These are phyloP conservation scores for Pseudocercospora cruenta DNA, from an alignment of 2,329 filamentous ascomycete genomes.

Conservation along the genomic window DNA sequence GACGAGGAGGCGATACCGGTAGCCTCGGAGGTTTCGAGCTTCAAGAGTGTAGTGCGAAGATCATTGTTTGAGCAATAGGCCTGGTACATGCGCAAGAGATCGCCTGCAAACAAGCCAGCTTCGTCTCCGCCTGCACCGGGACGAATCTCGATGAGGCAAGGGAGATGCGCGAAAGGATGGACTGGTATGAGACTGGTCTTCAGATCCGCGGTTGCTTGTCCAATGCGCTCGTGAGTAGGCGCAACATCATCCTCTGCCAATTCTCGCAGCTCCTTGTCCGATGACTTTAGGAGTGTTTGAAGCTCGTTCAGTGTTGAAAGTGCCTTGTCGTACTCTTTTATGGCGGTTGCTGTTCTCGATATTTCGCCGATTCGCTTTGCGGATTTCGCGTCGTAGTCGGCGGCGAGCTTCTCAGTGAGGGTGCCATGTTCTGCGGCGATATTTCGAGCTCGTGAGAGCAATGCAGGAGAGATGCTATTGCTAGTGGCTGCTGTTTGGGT, in stretches of 20 bases:
- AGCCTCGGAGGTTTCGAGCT: conserved; percentile 76
- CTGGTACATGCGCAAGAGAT: conserved; percentile 88
- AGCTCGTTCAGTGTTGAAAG: conserved; percentile 69
- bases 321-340: conserved; percentile 62
- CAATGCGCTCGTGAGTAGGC: conserved; percentile 65
- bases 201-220: conserved; percentile 66
- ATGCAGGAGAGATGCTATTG: conserved; percentile 54
- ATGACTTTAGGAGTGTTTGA: conserved; percentile 66
- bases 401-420: conserved; percentile 56
- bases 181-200: conserved; percentile 79
- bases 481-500: conserved; percentile 16
- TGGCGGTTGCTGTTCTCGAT: conserved; percentile 53
- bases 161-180: conserved; percentile 86
- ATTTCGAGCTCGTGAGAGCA: conserved; percentile 59
- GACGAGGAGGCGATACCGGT: conserved; percentile 55
- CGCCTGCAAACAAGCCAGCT: conserved; percentile 84
- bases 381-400: conserved; percentile 58
- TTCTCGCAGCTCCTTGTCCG: conserved; percentile 61
- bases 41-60: conserved; percentile 69
- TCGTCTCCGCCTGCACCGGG: conserved; percentile 92
- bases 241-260: conserved; percentile 71
- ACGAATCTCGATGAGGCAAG: conserved; percentile 87
- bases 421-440: conserved; percentile 59
- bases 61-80: conserved; percentile 72
- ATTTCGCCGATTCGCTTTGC: conserved; percentile 64